A percentile compares a stretch with the other conserved stretches of the same genome.
These are phyloP conservation scores for Plasmopara viticola DNA, from an alignment of 352 stramenopile genomes.

Conservation along the genomic window DNA sequence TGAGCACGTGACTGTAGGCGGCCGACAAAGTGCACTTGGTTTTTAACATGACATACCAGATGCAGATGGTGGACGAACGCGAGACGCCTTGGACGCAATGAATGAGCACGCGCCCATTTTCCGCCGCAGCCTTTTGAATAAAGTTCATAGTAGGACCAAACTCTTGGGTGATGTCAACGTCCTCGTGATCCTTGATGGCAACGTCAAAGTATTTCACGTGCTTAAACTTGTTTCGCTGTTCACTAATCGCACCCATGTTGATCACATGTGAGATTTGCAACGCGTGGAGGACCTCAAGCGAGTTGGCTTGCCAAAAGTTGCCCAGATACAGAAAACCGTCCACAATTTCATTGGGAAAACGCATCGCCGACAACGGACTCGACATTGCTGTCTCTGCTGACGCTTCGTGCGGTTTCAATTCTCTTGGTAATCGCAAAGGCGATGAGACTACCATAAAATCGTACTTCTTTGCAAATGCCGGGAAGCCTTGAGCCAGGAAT, in stretches of 20 bases:
- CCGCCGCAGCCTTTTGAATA: constrained; percentile 35
- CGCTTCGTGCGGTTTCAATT: constrained; percentile 6
- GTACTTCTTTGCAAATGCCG: constrained; percentile 62
- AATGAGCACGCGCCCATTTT: constrained; percentile 53
- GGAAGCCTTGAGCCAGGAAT: constrained; percentile 63
- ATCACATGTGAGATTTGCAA: constrained; percentile 68
- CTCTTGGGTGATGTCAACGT: constrained; percentile 49
- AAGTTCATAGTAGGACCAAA: constrained; percentile 49
- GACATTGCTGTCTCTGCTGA: constrained; percentile 1
- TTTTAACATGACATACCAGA: constrained; percentile 75
- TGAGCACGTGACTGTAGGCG: constrained; percentile 75
- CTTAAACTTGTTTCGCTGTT: constrained; percentile 46
- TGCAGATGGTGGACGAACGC: constrained; percentile 66
- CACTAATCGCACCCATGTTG: constrained; percentile 62
- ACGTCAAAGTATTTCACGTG: constrained; percentile 63
- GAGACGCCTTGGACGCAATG: constrained; percentile 81
- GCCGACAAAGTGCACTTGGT: constrained; percentile 66
- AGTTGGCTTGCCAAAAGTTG: constrained; percentile 80
- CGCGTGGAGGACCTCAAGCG: constrained; percentile 37
- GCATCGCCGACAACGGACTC: constrained; percentile 16
- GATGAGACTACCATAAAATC: constrained; percentile 45
- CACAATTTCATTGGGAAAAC: constrained; percentile 76
- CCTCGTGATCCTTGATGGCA: constrained; percentile 48
- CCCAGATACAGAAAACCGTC: constrained; percentile 63
- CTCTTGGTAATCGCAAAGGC: constrained; percentile 6